A percentile compares a stretch with the other conserved stretches of the same genome.
Conservation (phyloP, 306 rosid genomes). For the Purshia tridentata region DNA sequence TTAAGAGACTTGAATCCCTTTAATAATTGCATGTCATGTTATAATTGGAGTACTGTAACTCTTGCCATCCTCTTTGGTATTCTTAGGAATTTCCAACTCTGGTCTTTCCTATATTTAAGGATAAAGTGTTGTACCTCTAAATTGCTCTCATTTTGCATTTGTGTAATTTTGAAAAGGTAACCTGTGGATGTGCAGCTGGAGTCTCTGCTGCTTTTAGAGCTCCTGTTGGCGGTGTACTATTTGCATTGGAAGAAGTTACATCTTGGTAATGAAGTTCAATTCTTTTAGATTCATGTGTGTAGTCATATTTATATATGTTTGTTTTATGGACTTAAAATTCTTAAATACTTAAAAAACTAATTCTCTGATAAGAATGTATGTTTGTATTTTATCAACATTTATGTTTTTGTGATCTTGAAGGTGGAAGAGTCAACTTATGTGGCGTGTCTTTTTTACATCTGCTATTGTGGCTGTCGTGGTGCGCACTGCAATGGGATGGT, state of each 20-base stretch:
- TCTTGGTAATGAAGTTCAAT: conserved; percentile 62
- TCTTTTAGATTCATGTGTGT: neutral
- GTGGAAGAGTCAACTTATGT: conserved; percentile 83
- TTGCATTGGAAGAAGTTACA: conserved; percentile 97
- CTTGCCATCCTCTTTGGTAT: neutral
- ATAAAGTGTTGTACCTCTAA: conserved; percentile 8
- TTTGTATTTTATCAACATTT: conserved; percentile 3
- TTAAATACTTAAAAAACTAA: neutral
- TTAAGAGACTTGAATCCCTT: neutral
- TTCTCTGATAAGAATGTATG: neutral
- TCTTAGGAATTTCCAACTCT: neutral
- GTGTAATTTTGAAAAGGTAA: conserved; percentile 65
- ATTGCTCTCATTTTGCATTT: conserved; percentile 18
- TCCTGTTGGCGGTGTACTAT: conserved; percentile 96
- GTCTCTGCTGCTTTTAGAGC: conserved; percentile 99
- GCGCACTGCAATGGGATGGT: conserved; percentile 95
- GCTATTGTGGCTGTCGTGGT: conserved; percentile 96
- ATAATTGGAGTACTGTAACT: neutral
- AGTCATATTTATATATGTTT: neutral
- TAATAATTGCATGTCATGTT: neutral
- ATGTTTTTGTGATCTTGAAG: conserved; percentile 25
- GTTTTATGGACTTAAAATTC: neutral
- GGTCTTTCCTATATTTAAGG: neutral
- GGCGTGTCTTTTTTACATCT: conserved; percentile 97
- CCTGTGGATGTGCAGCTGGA: conserved; percentile 99